Base-by-base conservation (phyloP, 2,329 filamentous ascomycete species). In the Thelonectria olida region DNA sequence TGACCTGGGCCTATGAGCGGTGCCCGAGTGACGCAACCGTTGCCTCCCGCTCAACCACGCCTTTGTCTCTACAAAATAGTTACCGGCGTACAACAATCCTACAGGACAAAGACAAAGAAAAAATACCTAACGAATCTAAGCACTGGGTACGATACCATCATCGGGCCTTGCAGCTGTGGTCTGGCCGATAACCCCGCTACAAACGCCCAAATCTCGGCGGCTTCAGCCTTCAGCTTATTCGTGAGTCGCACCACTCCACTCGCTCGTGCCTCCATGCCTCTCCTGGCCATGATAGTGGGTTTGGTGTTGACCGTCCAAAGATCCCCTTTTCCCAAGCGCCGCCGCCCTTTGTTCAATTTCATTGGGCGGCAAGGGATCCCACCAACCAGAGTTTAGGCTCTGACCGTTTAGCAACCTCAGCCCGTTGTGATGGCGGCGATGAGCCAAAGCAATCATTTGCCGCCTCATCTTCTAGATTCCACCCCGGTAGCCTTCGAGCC, bases 241-340 rank as follows among this genome's bases (percentile, higher is more conserved):
- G 31, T 55, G 53, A 62, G 61, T 64, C 58, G 54, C 53, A 60
- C 58, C 55, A 64, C 61, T 62, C 63, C 61, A 50, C 65, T 54
- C 52, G 28, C 65, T 54, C 52, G 28, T 49, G 61, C 36, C 54
- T 60, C 54, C 49, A 62, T 67, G 52, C 58, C 63, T 62, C 36
- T 66, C 65, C 58, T 60, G 44, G 63, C 44, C 44, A 65, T 61
- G 31, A 34, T 15, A 15, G 31, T 34, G 31, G 31, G 9, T 34
- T 34, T 34, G 42, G 5, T 45, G 23, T 45, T 45, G 42, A 25
- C 15, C 22, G 42, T 27, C 6, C 42, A 45, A 20, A 45, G 42
- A 17, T 63, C 61, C 50, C 64, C 56, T 64, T 61, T 52, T 28
- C 49, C 13, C 58, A 58, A 60, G 61, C 63, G 65, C 63, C 63